Conservation (phyloP, 2,329 filamentous ascomycete species). For the Albifimbria verrucaria region DNA sequence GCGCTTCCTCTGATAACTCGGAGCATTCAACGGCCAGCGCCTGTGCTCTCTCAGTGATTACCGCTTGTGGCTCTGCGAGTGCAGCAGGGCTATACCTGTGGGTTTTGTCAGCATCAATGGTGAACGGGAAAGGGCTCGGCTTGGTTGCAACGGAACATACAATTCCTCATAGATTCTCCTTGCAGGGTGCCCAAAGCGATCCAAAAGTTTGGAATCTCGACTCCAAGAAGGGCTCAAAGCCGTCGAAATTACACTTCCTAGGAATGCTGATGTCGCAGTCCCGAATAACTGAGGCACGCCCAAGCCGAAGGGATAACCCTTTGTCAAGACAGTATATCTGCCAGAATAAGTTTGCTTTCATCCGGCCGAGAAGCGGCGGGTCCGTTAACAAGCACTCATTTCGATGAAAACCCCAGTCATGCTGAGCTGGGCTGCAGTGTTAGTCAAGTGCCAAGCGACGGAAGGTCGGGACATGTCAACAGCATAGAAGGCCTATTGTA, state of each 20-base stretch:
- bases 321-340: conserved; percentile 56
- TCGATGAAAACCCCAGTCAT: conserved; percentile 62
- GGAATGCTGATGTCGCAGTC: conserved; percentile 58
- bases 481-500: conserved; percentile 52
- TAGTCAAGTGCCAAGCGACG: conserved; percentile 61
- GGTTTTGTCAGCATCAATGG: conserved; percentile 6
- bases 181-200: conserved; percentile 54
- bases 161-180: conserved; percentile 55
- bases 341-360: conserved; percentile 46
- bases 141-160: conserved; percentile 15
- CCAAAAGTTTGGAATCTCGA: conserved; percentile 49
- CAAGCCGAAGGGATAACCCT: conserved; percentile 55
- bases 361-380: conserved; percentile 24
- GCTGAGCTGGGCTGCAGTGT: conserved; percentile 56
- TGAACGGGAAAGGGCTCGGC: neutral
- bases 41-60: conserved; percentile 37
- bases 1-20: conserved; percentile 31
- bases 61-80: conserved; percentile 33
- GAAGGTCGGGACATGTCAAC: conserved; percentile 61
- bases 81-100: conserved; percentile 48
- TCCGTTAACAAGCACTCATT: conserved; percentile 29
- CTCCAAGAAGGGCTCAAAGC: conserved; percentile 24
- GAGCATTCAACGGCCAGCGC: conserved; percentile 35
- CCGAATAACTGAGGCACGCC: conserved; percentile 54
- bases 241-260: conserved; percentile 39